Percentiles rank a stretch among this genome's conserved stretches.
phyloP scores from a whole-genome alignment of 2,329 filamentous ascomycete species.

The Cylindrodendrum hubeiense region DNA sequence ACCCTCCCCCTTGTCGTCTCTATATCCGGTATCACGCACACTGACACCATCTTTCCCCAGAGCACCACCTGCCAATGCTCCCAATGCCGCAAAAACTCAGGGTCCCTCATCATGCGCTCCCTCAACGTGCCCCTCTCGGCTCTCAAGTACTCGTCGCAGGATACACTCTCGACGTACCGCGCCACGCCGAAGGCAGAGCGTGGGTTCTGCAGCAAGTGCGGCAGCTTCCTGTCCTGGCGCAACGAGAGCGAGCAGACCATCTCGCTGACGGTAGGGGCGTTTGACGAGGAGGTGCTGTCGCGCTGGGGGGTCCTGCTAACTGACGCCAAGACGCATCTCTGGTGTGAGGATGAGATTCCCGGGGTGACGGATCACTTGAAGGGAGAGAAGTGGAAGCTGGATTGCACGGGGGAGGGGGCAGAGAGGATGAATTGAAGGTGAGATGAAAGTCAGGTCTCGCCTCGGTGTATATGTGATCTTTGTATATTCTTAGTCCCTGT shows the following conservation, averaged over 20 bases:
- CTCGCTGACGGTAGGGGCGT: slow-evolving; percentile 56
- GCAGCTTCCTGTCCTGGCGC: slow-evolving; percentile 63
- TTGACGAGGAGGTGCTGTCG: slow-evolving; percentile 59
- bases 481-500: slow-evolving; percentile 5
- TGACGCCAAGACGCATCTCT: slow-evolving; percentile 54
- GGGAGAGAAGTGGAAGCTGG: slow-evolving; percentile 40
- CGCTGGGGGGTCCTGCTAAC: slow-evolving; percentile 56
- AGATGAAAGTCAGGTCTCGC: not conserved
- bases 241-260: slow-evolving; percentile 45
- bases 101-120: slow-evolving; percentile 58
- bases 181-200: slow-evolving; percentile 56
- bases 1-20: no score
- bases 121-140: slow-evolving; percentile 52
- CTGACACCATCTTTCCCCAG: slow-evolving; percentile 39
- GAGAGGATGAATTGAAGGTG: slow-evolving; percentile 25
- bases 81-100: slow-evolving; percentile 66
- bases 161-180: slow-evolving; percentile 54
- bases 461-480: not conserved
- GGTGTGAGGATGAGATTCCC: slow-evolving; percentile 58
- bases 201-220: slow-evolving; percentile 63
- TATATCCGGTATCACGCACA: slow-evolving; percentile 6
- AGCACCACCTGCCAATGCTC: slow-evolving; percentile 66
- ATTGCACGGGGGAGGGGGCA: slow-evolving; percentile 38
- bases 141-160: slow-evolving; percentile 50
- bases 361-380: slow-evolving; percentile 61